A percentile compares a stretch with the other conserved stretches of the same genome.
These are phyloP conservation scores for Crassisporium funariophilum DNA, from an alignment of 768 basidiomycete species.

Conservation along the genomic window DNA sequence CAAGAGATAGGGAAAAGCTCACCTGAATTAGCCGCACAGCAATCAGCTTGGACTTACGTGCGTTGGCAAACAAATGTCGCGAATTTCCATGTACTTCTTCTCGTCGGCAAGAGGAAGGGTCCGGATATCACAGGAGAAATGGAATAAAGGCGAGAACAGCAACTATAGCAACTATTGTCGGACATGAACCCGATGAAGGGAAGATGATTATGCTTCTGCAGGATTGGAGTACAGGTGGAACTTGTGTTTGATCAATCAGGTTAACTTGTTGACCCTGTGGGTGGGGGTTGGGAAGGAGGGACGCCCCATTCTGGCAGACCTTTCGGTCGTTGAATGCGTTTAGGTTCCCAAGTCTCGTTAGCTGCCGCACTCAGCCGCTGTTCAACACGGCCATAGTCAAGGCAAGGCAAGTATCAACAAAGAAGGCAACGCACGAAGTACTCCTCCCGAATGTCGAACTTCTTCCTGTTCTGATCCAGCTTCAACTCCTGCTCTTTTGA, in stretches of 20 bases:
- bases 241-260: background rate
- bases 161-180: no score
- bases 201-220: no score
- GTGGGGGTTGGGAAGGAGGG: slow-evolving; percentile 60
- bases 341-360: slow-evolving; percentile 84
- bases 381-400: background rate
- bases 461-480: slow-evolving; percentile 68
- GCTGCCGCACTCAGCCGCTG: slow-evolving; percentile 67
- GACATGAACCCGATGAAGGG: no score
- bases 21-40: no score
- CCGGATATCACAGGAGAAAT: no score
- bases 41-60: no score
- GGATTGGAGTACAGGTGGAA: no score
- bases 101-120: no score
- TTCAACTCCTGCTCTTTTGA: slow-evolving; percentile 79
- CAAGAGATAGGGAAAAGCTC: no score
- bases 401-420: background rate
- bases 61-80: no score
- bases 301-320: slow-evolving; percentile 96
- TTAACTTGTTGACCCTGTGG: background rate
- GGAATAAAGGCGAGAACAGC: no score
- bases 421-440: slow-evolving; percentile 76
- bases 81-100: no score
- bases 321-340: slow-evolving; percentile 78
- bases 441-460: slow-evolving; percentile 92